phyloP scores from a whole-genome alignment of 331 rosid species.

The Prunus yedoensis region DNA sequence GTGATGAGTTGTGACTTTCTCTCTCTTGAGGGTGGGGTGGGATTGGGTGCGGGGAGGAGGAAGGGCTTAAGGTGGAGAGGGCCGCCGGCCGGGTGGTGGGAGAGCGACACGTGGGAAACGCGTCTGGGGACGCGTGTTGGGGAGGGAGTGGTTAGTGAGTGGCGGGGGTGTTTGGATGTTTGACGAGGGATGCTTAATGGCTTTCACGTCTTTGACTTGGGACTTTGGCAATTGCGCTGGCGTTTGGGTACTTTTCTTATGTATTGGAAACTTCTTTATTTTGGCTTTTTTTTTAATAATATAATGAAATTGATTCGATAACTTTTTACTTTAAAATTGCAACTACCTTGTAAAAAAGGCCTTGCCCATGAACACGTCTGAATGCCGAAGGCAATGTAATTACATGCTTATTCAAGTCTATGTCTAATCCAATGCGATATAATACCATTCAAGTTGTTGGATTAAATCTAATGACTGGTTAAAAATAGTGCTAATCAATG shows the following conservation, averaged over 20 bases:
- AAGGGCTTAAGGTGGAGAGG: slow-evolving; percentile 18
- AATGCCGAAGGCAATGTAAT: no score
- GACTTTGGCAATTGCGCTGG: no score
- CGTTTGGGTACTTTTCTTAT: background rate
- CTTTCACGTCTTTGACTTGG: slow-evolving; percentile 8
- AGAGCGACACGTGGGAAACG: slow-evolving; percentile 27
- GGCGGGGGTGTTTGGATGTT: background rate
- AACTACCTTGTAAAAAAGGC: background rate
- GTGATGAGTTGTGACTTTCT: slow-evolving; percentile 18
- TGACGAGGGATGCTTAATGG: background rate
- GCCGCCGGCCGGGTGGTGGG: slow-evolving; percentile 12
- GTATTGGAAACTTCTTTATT: background rate
- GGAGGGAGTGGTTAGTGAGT: background rate
- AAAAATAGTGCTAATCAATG: no score
- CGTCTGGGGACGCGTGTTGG: background rate
- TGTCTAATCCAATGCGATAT: no score
- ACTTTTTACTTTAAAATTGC: no score
- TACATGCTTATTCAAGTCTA: no score
- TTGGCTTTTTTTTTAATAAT: no score
- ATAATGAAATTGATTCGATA: background rate
- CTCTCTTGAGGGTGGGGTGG: background rate
- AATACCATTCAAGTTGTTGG: no score
- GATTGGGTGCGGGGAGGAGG: slow-evolving; percentile 29
- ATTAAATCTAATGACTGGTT: no score
- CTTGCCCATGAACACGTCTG: background rate